Conservation (phyloP, 2,329 filamentous ascomycete species). For the Aspergillus neotritici region DNA sequence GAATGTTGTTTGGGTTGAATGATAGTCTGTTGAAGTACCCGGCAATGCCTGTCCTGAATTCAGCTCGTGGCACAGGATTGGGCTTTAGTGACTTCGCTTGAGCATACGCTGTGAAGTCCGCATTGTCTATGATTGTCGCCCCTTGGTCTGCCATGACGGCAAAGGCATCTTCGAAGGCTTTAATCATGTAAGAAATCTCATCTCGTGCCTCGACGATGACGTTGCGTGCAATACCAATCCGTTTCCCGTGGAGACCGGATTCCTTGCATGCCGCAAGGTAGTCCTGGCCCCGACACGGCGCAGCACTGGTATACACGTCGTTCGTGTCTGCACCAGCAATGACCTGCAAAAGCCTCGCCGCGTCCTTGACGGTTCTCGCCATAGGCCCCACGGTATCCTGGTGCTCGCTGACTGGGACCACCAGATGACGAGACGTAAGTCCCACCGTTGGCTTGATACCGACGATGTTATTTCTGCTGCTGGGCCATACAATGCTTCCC, state of each 20-base stretch:
- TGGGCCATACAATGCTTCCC: slow-evolving; percentile 59
- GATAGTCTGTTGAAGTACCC: slow-evolving; percentile 53
- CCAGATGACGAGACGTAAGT: slow-evolving; percentile 53
- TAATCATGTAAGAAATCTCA: slow-evolving; percentile 39
- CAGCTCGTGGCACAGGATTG: slow-evolving; percentile 47
- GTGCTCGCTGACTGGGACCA: slow-evolving; percentile 59
- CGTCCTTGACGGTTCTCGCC: slow-evolving; percentile 55
- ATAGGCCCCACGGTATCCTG: slow-evolving; percentile 55
- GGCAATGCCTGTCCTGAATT: slow-evolving; percentile 55
- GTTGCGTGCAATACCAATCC: slow-evolving; percentile 61
- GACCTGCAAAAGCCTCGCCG: slow-evolving; percentile 51
- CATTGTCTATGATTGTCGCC: slow-evolving; percentile 55
- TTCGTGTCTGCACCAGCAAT: slow-evolving; percentile 52
- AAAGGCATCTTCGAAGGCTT: slow-evolving; percentile 54
- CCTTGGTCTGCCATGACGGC: slow-evolving; percentile 50
- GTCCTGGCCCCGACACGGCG: slow-evolving; percentile 50
- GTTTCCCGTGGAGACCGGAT: slow-evolving; percentile 49
- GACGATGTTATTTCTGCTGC: slow-evolving; percentile 54
- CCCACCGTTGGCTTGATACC: slow-evolving; percentile 65
- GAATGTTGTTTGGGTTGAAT: slow-evolving; percentile 54
- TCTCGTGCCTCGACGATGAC: slow-evolving; percentile 41
- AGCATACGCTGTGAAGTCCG: slow-evolving; percentile 53
- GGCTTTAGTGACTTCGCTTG: slow-evolving; percentile 37
- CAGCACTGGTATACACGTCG: slow-evolving; percentile 56
- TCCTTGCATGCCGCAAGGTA: slow-evolving; percentile 56